A percentile compares a stretch with the other conserved stretches of the same genome.
phyloP scores from a whole-genome alignment of 768 basidiomycete species.

The Paxillus rubicundulus region DNA sequence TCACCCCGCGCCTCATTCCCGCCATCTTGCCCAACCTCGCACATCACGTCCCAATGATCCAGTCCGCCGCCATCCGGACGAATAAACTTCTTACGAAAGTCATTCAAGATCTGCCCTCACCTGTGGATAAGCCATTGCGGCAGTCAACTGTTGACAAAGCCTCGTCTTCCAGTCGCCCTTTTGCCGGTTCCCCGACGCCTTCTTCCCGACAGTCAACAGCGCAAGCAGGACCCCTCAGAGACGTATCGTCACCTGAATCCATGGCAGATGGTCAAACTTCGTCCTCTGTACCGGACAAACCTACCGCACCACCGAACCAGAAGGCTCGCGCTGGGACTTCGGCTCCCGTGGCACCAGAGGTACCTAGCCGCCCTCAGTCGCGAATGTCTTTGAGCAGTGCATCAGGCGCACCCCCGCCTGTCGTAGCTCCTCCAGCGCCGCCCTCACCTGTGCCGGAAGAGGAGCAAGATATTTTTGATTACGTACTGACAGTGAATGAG shows the following conservation, averaged over 20 bases:
- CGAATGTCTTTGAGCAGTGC: slow-evolving; percentile 50
- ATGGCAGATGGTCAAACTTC: slow-evolving; percentile 30
- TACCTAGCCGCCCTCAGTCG: slow-evolving; percentile 60
- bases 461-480: slow-evolving; percentile 81
- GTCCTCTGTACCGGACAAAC: slow-evolving; percentile 35
- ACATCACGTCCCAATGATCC: slow-evolving; percentile 86
- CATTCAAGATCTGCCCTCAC: slow-evolving; percentile 80
- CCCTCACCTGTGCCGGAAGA: slow-evolving; percentile 36
- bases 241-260: slow-evolving; percentile 48
- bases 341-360: slow-evolving; percentile 27
- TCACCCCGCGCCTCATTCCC: slow-evolving; percentile 89
- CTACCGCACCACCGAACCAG: slow-evolving; percentile 35
- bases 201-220: slow-evolving; percentile 52
- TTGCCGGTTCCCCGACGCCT: slow-evolving; percentile 56
- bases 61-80: slow-evolving; percentile 79
- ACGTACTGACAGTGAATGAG: slow-evolving; percentile 88
- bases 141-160: slow-evolving; percentile 28
- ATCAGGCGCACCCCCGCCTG: slow-evolving; percentile 33
- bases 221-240: slow-evolving; percentile 41
- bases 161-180: slow-evolving; percentile 34
- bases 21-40: slow-evolving; percentile 94
- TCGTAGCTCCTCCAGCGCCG: slow-evolving; percentile 26
- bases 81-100: slow-evolving; percentile 84
- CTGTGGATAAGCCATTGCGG: slow-evolving; percentile 45
- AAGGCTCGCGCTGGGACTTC: slow-evolving; percentile 26